Conservation (phyloP, 306 rosid genomes). For the Ammopiptanthus mongolicus region DNA sequence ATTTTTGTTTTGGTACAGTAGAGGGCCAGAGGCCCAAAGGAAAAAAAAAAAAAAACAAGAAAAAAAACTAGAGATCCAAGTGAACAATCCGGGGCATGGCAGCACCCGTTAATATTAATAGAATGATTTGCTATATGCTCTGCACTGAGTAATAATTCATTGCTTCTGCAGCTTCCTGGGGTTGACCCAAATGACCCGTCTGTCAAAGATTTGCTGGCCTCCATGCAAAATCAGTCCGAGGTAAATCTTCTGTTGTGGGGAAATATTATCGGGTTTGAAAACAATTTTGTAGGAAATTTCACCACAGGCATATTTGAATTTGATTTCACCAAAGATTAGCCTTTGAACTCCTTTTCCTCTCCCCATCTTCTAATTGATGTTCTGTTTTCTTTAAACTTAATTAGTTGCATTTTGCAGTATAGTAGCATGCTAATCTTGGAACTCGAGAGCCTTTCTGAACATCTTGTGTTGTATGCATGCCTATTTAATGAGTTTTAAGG, state of each 20-base stretch:
- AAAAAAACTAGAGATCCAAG: too few relatives aligned
- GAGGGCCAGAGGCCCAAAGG: too few relatives aligned
- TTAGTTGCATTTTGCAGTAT: conserved; percentile 9
- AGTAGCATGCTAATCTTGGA: not conserved
- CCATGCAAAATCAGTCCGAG: conserved; percentile 90
- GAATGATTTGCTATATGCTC: conserved; percentile 3
- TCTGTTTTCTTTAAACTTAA: not conserved
- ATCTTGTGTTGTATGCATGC: not conserved
- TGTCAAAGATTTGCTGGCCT: conserved; percentile 92
- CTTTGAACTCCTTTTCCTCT: not conserved
- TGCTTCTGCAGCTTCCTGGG: conserved; percentile 88
- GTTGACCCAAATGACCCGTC: conserved; percentile 97
- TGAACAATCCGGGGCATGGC: too few relatives aligned
- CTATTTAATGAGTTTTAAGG: not conserved
- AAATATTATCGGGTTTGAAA: not conserved
- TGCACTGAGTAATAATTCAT: conserved; percentile 8
- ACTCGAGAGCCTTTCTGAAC: not conserved
- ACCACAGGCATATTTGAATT: not conserved
- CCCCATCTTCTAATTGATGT: not conserved
- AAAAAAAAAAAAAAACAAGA: too few relatives aligned
- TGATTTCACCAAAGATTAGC: not conserved
- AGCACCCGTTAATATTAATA: too few relatives aligned
- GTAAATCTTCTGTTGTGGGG: conserved; percentile 31
- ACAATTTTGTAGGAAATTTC: not conserved
- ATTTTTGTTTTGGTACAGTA: too few relatives aligned